These are phyloP conservation scores for Cladobotryum protrusum DNA, from an alignment of 2,329 filamentous ascomycete genomes.

Conservation along the genomic window DNA sequence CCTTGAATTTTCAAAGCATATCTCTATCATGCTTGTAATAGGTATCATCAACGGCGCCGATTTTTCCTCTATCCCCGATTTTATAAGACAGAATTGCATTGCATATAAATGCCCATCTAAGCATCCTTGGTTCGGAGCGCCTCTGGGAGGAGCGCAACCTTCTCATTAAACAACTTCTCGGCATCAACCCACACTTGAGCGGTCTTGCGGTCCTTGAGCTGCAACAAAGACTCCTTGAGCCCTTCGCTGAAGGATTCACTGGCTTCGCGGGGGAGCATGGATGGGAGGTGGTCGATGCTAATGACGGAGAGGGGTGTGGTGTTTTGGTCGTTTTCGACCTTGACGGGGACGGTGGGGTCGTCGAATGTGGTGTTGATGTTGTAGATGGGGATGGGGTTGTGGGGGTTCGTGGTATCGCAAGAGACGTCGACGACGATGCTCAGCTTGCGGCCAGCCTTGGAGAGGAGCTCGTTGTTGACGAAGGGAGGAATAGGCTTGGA, in stretches of 20 bases:
- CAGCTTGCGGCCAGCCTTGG: conserved; percentile 60
- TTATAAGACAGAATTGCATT: too few species aligned
- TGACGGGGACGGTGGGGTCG: conserved; percentile 70
- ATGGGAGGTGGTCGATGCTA: conserved; percentile 80
- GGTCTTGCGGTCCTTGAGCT: conserved; percentile 67
- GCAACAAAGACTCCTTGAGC: conserved; percentile 69
- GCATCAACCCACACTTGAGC: conserved; percentile 79
- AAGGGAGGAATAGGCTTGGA: conserved; percentile 68
- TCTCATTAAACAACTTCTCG: conserved; percentile 76
- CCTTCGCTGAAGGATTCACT: conserved; percentile 78
- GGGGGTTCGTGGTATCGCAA: conserved; percentile 66
- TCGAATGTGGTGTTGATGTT: conserved; percentile 78
- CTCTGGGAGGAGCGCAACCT: conserved; percentile 62
- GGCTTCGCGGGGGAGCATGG: conserved; percentile 77
- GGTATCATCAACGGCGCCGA: too few species aligned
- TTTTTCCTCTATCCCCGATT: too few species aligned
- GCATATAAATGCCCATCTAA: not conserved
- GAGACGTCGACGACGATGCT: conserved; percentile 75
- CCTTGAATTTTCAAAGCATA: too few species aligned
- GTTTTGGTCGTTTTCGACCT: conserved; percentile 35
- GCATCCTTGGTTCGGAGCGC: conserved; percentile 5
- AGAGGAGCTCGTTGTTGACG: conserved; percentile 63
- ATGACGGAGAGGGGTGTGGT: conserved; percentile 68
- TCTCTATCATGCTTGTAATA: too few species aligned
- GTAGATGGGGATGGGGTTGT: conserved; percentile 74